Evolutionary conservation across 2,329 filamentous ascomycete genomes (phyloP).

Genomic region (Paraconiothyrium sp.): DNA sequence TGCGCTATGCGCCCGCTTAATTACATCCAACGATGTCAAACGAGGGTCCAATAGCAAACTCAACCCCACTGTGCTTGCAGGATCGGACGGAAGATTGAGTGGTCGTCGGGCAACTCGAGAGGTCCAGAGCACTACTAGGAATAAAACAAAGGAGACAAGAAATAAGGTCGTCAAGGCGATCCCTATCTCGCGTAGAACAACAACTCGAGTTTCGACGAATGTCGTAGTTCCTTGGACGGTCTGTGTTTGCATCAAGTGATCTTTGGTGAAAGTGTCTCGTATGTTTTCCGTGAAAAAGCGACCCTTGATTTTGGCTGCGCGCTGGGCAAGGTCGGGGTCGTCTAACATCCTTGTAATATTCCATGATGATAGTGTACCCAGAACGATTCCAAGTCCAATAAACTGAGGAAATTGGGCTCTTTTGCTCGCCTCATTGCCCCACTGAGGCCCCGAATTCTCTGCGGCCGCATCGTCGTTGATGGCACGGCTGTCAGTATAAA

Average conservation of each 20-base stretch:
- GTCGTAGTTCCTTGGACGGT: conserved; percentile 15
- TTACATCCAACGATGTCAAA: conserved; percentile 1
- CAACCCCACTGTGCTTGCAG: conserved; percentile 26
- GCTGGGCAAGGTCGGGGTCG: conserved; percentile 13
- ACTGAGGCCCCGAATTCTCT: not conserved
- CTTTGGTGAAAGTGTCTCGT: conserved; percentile 21
- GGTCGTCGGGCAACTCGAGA: conserved; percentile 25
- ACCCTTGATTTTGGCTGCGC: conserved; percentile 26
- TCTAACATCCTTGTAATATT: conserved; percentile 23
- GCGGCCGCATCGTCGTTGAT: not conserved
- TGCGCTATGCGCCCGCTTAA: conserved; percentile 22
- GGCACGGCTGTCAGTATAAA: not conserved
- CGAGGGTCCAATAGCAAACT: conserved; percentile 18
- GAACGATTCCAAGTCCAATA: conserved; percentile 22
- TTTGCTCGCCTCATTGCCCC: not conserved
- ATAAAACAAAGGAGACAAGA: conserved; percentile 21
- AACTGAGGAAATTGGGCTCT: not conserved
- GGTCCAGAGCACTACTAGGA: conserved; percentile 20
- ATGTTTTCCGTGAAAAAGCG: conserved; percentile 29
- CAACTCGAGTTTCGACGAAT: conserved; percentile 22
- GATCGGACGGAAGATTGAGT: conserved; percentile 29
- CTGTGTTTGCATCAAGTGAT: not conserved
- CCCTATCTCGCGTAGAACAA: conserved; percentile 28
- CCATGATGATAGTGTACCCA: conserved; percentile 21
- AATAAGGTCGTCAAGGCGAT: conserved; percentile 28